phyloP scores from a whole-genome alignment of 2,329 filamentous ascomycete species.

The Diaporthe citrichinensis region DNA sequence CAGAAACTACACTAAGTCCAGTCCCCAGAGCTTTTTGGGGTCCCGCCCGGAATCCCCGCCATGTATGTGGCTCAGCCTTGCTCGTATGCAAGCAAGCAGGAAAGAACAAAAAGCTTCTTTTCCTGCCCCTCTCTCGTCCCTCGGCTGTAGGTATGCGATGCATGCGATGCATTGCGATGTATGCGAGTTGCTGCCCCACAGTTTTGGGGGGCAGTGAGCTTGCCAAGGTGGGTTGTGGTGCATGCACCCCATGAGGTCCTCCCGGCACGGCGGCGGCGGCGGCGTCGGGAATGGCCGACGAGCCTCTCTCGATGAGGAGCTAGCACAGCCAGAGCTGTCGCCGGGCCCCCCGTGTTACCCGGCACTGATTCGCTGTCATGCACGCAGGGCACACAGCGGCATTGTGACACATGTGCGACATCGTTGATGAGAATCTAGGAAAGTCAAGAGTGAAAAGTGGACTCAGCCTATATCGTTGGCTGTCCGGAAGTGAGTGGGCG shows the following conservation, averaged over 20 bases:
- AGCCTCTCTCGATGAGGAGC: neutral
- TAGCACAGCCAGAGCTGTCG: neutral
- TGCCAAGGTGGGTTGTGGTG: neutral
- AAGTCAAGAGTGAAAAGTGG: no score
- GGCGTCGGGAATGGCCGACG: constrained; percentile 26
- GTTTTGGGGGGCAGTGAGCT: constrained; percentile 14
- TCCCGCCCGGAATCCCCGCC: constrained; percentile 25
- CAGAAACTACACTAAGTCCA: neutral
- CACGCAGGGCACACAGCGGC: constrained; percentile 2
- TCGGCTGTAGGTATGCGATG: neutral
- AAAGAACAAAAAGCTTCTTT: constrained; percentile 18
- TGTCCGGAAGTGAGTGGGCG: no score
- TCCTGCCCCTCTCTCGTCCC: neutral
- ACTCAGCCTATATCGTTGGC: no score
- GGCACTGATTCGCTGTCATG: constrained; percentile 22
- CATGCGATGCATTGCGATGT: neutral
- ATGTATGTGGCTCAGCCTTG: constrained; percentile 30
- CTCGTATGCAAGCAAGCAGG: constrained; percentile 8
- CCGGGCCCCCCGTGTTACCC: constrained; percentile 6
- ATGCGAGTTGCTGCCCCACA: constrained; percentile 8
- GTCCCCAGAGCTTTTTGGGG: neutral
- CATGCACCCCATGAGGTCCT: neutral
- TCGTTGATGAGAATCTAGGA: neutral
- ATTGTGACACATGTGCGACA: constrained; percentile 5
- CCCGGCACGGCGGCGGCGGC: neutral